A percentile compares a stretch with the other conserved stretches of the same genome.
Evolutionary conservation across 2,329 filamentous ascomycete genomes (phyloP).

Genomic region (Coleophoma crateriformis): DNA sequence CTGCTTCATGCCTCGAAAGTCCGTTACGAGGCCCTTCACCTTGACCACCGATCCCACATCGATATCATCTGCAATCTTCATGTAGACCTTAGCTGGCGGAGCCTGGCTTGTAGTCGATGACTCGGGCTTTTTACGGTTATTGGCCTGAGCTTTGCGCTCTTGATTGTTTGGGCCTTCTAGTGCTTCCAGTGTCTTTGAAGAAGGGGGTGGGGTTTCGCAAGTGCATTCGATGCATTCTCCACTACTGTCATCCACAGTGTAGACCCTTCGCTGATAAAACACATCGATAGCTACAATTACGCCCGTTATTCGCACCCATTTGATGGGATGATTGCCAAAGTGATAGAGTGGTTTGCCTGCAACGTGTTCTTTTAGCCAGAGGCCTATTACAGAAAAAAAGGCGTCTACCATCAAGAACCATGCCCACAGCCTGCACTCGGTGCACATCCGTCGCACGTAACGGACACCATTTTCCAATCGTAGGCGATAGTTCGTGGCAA

Average conservation of each 20-base stretch:
- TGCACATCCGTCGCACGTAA: slow-evolving; percentile 46
- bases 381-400: neutral
- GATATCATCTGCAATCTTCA: slow-evolving; percentile 49
- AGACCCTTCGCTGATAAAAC: slow-evolving; percentile 38
- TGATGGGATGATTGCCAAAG: slow-evolving; percentile 68
- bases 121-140: neutral
- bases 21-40: slow-evolving; percentile 45
- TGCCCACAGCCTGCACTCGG: slow-evolving; percentile 38
- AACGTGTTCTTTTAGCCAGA: neutral
- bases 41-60: slow-evolving; percentile 51
- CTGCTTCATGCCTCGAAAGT: slow-evolving; percentile 43
- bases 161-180: neutral
- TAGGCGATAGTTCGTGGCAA: slow-evolving; percentile 58
- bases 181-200: too few species aligned
- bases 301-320: slow-evolving; percentile 68
- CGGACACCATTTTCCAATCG: slow-evolving; percentile 54
- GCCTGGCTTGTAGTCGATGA: slow-evolving; percentile 8
- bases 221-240: slow-evolving; percentile 48
- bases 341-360: slow-evolving; percentile 57
- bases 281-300: slow-evolving; percentile 60
- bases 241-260: slow-evolving; percentile 61
- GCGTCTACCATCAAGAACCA: slow-evolving; percentile 45
- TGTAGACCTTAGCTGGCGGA: slow-evolving; percentile 32
- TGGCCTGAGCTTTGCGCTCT: neutral
- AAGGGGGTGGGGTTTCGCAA: slow-evolving; percentile 7